Evolutionary conservation across 2,329 filamentous ascomycete genomes (phyloP).

Genomic region (Trichoderma afroharzianum): DNA sequence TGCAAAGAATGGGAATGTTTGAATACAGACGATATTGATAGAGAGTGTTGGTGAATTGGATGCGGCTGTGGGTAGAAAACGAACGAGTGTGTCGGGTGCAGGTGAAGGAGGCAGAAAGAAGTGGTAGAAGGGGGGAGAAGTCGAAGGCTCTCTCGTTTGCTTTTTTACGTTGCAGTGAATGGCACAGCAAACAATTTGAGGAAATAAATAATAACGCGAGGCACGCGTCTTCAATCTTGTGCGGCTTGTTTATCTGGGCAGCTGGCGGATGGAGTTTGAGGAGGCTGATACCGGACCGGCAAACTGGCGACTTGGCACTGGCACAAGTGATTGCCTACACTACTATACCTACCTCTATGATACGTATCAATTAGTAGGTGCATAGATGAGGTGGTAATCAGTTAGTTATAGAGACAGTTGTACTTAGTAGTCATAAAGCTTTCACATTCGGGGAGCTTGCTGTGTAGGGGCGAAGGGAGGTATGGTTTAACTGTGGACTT

Average conservation of each 20-base stretch:
- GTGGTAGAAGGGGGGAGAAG: background rate
- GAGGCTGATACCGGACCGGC: background rate
- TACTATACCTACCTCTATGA: background rate
- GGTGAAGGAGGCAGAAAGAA: background rate
- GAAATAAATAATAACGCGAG: background rate
- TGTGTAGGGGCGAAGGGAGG: background rate
- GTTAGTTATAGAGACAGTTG: background rate
- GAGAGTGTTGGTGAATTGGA: background rate
- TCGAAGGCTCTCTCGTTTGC: background rate
- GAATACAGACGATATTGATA: background rate
- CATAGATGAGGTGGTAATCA: background rate
- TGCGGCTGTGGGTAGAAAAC: background rate
- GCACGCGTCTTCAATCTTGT: background rate
- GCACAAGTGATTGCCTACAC: background rate
- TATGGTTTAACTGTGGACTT: background rate
- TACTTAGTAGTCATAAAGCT: background rate
- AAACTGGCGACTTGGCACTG: background rate
- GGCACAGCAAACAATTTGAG: background rate
- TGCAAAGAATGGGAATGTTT: background rate
- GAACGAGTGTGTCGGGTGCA: slow-evolving; percentile 12
- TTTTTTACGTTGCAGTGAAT: slow-evolving; percentile 13
- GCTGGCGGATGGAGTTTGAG: slow-evolving; percentile 12
- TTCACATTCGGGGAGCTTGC: background rate
- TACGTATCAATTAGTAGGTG: too few relatives aligned
- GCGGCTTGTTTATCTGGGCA: slow-evolving; percentile 11